Percentiles rank a stretch among this genome's conserved stretches.
phyloP scores from a whole-genome alignment of 2,329 filamentous ascomycete species.

The Leptographium procerum region DNA sequence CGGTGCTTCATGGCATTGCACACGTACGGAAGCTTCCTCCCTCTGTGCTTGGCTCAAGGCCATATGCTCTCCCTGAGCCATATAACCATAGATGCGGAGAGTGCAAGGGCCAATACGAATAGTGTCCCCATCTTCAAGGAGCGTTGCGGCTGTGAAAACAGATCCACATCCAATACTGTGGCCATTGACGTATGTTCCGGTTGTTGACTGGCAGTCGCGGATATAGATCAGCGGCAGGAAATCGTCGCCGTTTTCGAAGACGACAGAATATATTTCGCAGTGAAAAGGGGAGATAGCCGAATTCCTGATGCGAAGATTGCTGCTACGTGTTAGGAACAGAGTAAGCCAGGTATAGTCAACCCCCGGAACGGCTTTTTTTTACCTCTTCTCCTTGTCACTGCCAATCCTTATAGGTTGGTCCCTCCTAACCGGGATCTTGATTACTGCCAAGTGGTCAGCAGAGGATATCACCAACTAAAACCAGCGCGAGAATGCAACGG shows the following conservation, averaged over 20 bases:
- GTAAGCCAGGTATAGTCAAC: not conserved
- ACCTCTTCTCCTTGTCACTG: conserved; percentile 18
- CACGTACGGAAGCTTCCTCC: conserved; percentile 22
- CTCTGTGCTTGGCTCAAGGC: conserved; percentile 18
- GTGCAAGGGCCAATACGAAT: conserved; percentile 28
- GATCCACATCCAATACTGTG: conserved; percentile 28
- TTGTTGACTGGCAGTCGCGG: conserved; percentile 41
- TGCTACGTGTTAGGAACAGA: conserved; percentile 9
- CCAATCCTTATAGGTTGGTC: conserved; percentile 16
- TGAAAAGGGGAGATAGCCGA: conserved; percentile 38
- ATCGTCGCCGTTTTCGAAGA: conserved; percentile 28
- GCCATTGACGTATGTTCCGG: conserved; percentile 42
- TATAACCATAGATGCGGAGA: conserved; percentile 22
- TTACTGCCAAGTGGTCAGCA: conserved; percentile 2
- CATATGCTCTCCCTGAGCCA: conserved; percentile 4
- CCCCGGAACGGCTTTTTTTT: not conserved
- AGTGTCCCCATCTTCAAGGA: conserved; percentile 39
- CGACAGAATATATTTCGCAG: conserved; percentile 42
- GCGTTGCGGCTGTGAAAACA: conserved; percentile 28
- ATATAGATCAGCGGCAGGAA: conserved; percentile 34
- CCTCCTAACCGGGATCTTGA: conserved; percentile 7
- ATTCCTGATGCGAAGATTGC: conserved; percentile 29
- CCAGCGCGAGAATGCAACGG: not conserved
- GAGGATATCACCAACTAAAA: not conserved
- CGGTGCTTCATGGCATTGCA: not conserved